Base-by-base conservation (phyloP, 2,329 filamentous ascomycete genomes). In the Rhexocercosporidium sp. region DNA sequence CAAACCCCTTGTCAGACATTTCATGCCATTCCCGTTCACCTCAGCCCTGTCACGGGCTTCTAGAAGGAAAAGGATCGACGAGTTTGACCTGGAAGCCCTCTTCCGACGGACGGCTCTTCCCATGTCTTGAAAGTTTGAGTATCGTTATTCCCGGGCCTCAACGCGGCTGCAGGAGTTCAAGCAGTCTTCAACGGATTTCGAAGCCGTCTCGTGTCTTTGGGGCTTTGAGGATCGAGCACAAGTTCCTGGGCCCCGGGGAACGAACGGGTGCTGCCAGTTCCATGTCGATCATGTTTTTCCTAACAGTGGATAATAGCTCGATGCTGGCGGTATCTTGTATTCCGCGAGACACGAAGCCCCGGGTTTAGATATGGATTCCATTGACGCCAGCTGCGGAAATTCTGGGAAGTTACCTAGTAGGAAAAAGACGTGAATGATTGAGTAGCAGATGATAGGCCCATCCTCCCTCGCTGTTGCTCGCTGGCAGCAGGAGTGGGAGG, bases 11-110 rank as follows among this genome's bases (percentile, higher is more conserved):
- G 63, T 69, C 54, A 67, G 65, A 64, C 56, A 61, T 68, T 68
- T 47, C 51, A 66, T 67, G 68, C 66, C 59, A 27, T 66, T n/a
- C 66, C 57, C n/a, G 64, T 22, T 59, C 41, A 37, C 53, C 41
- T 57, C 51, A 37, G 29, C 53, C 53, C 29, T 62, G 49, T 64
- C 62, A 25, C 29, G 11, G 18, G 29, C 41, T 70, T 72, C 69
- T 68, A 70, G 70, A 72, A 72, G 39, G 56, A 56, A 49, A 34
- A 27, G n/a, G 62, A 47, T 66, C 61, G 47, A 66, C 66, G 34
- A 61, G 46, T 27, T 34, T 37, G 11, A 56, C 20, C 51, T 54
- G 51, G 22, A 25, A 18, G 27, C 27, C 49, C 16, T 20, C 18
- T 20, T 44, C 41, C 34, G 34, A 51, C 25, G n/a, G 47, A 31